phyloP scores from a whole-genome alignment of 176 grass and related monocot species.

The Saccharum spontaneum region DNA sequence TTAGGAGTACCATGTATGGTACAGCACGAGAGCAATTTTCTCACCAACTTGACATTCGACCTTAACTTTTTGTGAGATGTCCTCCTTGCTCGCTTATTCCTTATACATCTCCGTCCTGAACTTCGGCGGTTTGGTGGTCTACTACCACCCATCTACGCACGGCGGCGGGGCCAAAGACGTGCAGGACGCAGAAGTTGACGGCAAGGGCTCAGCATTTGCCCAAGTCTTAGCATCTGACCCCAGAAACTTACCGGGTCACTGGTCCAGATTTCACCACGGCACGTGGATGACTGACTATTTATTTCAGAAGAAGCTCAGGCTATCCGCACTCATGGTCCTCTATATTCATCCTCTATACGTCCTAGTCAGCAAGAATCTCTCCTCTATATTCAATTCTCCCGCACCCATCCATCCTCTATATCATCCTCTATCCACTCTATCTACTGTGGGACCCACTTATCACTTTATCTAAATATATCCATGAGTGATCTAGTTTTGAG shows the following conservation, averaged over 20 bases:
- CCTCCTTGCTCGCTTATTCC: not conserved
- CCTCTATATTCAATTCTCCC: no score
- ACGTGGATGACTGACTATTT: no score
- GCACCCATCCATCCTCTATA: no score
- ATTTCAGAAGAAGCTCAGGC: no score
- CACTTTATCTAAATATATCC: no score
- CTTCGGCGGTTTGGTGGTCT: not conserved
- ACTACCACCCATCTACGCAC: not conserved
- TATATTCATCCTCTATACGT: no score
- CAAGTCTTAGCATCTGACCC: not conserved
- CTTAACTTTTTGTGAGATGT: not conserved
- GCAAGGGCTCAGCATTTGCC: not conserved
- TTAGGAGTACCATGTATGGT: not conserved
- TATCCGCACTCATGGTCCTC: no score
- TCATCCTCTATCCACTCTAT: no score
- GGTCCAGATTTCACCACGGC: not conserved
- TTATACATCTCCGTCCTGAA: not conserved
- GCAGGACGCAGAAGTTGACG: not conserved
- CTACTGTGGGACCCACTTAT: no score
- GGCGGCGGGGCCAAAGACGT: not conserved
- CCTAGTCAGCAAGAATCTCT: no score
- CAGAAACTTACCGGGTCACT: not conserved
- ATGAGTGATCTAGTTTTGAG: no score
- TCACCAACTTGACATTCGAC: not conserved
- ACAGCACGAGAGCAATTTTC: not conserved